Conservation (phyloP, 305 asterid species). For the Vinca major region DNA sequence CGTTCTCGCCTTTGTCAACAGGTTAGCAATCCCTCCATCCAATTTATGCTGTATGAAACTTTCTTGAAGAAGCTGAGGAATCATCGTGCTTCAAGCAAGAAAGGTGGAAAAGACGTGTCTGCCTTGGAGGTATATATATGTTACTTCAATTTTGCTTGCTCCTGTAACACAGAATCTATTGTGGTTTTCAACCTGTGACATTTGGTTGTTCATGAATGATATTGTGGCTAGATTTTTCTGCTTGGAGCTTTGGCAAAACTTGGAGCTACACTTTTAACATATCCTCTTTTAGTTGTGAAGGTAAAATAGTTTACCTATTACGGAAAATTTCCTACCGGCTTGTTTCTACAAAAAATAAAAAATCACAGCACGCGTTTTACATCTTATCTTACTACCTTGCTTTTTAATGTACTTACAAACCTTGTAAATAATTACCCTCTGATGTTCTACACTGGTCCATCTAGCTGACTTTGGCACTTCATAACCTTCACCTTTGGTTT, state of each 20-base stretch:
- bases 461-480: background rate
- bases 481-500: background rate
- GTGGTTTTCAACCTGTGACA: conserved; percentile 1
- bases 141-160: conserved; percentile 11
- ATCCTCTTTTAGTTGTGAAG: conserved; percentile 94
- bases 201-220: conserved; percentile 9
- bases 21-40: conserved; percentile 98
- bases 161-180: background rate
- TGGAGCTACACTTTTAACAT: conserved; percentile 90
- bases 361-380: background rate
- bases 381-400: conserved; percentile 5
- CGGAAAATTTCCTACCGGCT: background rate
- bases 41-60: conserved; percentile 92
- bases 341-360: too few relatives aligned
- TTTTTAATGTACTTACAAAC: background rate
- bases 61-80: conserved; percentile 71
- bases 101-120: conserved; percentile 47
- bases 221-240: conserved; percentile 57
- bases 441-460: background rate
- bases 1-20: conserved; percentile 28
- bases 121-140: conserved; percentile 81
- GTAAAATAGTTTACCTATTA: conserved; percentile 35
- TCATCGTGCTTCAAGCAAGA: conserved; percentile 40
- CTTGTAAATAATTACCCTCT: background rate
- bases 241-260: conserved; percentile 98